These are phyloP conservation scores for Metschnikowia anglica DNA, from an alignment of 805 yeast species.

Conservation along the genomic window DNA sequence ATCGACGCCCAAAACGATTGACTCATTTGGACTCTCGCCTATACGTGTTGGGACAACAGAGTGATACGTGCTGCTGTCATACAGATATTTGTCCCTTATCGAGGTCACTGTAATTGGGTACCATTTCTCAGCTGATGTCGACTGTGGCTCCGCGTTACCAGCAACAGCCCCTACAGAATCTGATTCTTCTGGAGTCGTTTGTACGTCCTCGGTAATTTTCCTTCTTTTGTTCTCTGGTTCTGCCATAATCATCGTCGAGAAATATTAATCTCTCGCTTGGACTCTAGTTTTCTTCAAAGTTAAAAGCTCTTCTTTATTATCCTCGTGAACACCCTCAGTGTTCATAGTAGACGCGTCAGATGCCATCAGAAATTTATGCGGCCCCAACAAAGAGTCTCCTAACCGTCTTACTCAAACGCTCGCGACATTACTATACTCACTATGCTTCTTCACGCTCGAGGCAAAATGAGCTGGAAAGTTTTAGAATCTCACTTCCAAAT, in stretches of 20 bases:
- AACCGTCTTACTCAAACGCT: no score
- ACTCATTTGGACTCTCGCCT: slow-evolving; percentile 28
- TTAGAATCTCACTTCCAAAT: no score
- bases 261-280: not conserved
- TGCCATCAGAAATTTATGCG: not conserved
- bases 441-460: no score
- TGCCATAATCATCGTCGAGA: not conserved
- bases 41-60: slow-evolving; percentile 50
- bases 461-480: no score
- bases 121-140: slow-evolving; percentile 23
- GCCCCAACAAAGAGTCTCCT: no score
- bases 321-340: slow-evolving; percentile 2
- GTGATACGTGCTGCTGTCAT: slow-evolving; percentile 47
- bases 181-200: not conserved
- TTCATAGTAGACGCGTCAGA: slow-evolving; percentile 6
- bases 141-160: not conserved
- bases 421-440: no score
- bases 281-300: not conserved
- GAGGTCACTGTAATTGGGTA: slow-evolving; percentile 34
- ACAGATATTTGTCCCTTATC: slow-evolving; percentile 27
- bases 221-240: slow-evolving; percentile 3
- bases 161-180: not conserved
- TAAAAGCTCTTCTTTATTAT: no score
- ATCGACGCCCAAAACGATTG: slow-evolving; percentile 81
- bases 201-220: not conserved